Evolutionary conservation across 1,139 yeast species (phyloP), one percentile per base, ranked within the genome.

Genomic region (Barnettozyma hawaiiensis): DNA sequence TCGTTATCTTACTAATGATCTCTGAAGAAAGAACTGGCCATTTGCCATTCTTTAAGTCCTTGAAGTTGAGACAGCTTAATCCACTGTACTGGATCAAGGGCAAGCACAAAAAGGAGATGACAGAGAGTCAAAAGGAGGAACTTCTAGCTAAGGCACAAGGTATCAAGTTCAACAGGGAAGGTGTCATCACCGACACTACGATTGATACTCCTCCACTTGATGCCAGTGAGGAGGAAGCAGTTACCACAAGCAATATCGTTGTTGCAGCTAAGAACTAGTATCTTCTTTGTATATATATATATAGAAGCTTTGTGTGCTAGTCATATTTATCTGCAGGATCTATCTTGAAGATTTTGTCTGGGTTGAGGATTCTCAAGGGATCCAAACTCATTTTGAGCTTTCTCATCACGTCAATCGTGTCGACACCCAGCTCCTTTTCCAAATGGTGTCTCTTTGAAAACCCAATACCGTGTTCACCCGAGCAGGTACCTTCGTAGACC

Each of bases 71-170:
- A 50, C 66, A 80, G 48, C 64, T 83, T 64, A 82, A 81, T 65
- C 92, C 92, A 62, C 70, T 80, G 74, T 81, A 80, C 64, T 73
- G 80, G 69, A 65, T 82, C 52, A 83, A 81, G 67, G 73, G 74
- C 54, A 79, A 80, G 73, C 73, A 79, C 71, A 76, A 79, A 66
- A 55, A 72, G 45, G 83, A 81, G 54, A 63, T 82, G 57, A 60
- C 76, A 34, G 63, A 64, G 37, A 73, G 62, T 27, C 77, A 83
- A 63, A 71, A 75, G 57, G 73, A 70, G 31, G 73, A 67, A 36
- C 70, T 83, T 58, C 80, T 82, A 58, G 61, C 56, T 36, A 63
- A 73, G 57, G 69, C 71, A 44, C 64, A 66, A 39, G 43, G 50
- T 10, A 49, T 67, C 22, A 60, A 57, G 46, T 67, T 71, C 48